These are phyloP conservation scores for Trichoderma lentiforme DNA, from an alignment of 2,329 filamentous ascomycete species.

Conservation along the genomic window DNA sequence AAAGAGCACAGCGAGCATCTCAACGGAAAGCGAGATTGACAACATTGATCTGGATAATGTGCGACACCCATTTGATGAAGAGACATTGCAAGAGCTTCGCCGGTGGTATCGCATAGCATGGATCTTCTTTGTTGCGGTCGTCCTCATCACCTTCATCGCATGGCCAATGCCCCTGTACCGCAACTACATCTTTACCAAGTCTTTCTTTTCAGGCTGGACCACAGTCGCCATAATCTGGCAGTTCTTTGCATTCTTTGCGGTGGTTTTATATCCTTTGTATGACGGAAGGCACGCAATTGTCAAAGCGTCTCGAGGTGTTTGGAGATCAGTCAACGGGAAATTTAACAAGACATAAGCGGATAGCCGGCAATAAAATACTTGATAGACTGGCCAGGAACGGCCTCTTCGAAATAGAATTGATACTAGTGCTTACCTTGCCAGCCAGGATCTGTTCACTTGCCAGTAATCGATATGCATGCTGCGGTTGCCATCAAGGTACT, in stretches of 20 bases:
- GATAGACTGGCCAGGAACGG: not conserved
- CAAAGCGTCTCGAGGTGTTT: slow-evolving; percentile 3
- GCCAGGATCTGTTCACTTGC: not conserved
- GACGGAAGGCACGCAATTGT: slow-evolving; percentile 9
- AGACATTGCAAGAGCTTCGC: not conserved
- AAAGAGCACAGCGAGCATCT: not conserved
- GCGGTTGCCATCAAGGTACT: not conserved
- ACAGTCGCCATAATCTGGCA: slow-evolving; percentile 15
- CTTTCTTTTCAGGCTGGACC: slow-evolving; percentile 12
- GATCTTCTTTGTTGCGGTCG: slow-evolving; percentile 5
- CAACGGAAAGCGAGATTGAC: not conserved
- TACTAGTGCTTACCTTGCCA: not conserved
- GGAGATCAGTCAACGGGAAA: not conserved
- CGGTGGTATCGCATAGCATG: slow-evolving; percentile 15
- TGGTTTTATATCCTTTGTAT: slow-evolving; percentile 1
- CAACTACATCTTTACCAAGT: slow-evolving; percentile 13
- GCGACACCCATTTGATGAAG: slow-evolving; percentile 4
- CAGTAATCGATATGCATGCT: not conserved
- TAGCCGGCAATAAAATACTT: not conserved
- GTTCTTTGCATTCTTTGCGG: slow-evolving; percentile 11
- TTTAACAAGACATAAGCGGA: not conserved
- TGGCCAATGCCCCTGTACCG: slow-evolving; percentile 17
- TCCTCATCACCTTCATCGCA: slow-evolving; percentile 10
- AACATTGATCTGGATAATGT: not conserved
- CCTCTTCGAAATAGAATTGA: too few relatives aligned